Evolutionary conservation across 179 eudicot genomes (phyloP).

Genomic region (Beta macrorhiza): DNA sequence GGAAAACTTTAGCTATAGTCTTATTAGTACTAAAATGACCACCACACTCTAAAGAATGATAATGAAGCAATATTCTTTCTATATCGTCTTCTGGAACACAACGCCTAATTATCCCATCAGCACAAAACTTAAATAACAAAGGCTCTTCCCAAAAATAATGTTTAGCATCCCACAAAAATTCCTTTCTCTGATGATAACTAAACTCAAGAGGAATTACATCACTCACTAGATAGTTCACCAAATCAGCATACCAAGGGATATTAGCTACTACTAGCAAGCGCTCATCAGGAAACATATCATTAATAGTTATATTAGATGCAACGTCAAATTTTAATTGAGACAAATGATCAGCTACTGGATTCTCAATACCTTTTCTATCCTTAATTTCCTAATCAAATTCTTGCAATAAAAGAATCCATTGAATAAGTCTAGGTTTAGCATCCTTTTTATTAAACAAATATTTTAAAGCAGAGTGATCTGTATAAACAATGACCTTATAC

Average conservation of each 20-base stretch:
- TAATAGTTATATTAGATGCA: too few species aligned
- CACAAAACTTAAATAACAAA: too few species aligned
- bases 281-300: too few species aligned
- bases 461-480: too few species aligned
- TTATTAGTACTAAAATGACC: too few species aligned
- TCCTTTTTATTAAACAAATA: background rate
- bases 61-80: background rate
- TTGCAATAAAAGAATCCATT: slow-evolving; percentile 5
- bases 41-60: background rate
- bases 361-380: background rate
- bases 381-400: background rate
- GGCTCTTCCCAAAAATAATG: background rate
- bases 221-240: too few species aligned
- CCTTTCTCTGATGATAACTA: too few species aligned
- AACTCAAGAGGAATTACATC: too few species aligned
- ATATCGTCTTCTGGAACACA: background rate
- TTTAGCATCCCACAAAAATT: background rate
- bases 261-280: too few species aligned
- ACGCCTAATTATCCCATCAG: background rate
- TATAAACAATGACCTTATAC: background rate
- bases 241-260: too few species aligned
- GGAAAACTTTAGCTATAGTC: too few species aligned
- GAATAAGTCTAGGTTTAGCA: background rate
- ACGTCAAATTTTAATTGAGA: too few species aligned
- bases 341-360: background rate